Evolutionary conservation across 169 alveolate genomes (phyloP).

Genomic region (Plasmodium gonderi): DNA sequence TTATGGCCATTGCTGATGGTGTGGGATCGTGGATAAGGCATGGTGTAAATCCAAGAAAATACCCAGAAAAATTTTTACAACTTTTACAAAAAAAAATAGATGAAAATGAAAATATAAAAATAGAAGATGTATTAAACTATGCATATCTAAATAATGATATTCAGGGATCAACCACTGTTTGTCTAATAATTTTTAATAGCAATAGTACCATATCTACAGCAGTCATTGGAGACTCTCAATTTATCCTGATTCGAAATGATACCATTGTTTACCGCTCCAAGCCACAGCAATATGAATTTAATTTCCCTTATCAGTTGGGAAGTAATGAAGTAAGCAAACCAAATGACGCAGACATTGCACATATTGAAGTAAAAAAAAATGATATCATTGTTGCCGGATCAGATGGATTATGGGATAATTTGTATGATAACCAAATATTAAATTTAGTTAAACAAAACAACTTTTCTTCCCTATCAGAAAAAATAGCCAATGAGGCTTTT

Average conservation of each 20-base stretch:
- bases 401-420: slow-evolving; percentile 31
- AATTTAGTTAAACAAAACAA: slow-evolving; percentile 5
- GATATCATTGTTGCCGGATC: slow-evolving; percentile 58
- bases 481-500: slow-evolving; percentile 49
- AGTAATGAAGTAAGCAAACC: slow-evolving; percentile 5
- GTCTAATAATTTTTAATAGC: slow-evolving; percentile 32
- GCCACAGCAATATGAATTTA: slow-evolving; percentile 13
- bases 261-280: slow-evolving; percentile 14
- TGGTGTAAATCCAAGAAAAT: slow-evolving; percentile 49
- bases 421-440: slow-evolving; percentile 54
- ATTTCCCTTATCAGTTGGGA: slow-evolving; percentile 20
- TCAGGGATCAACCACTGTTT: slow-evolving; percentile 50
- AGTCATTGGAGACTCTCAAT: slow-evolving; percentile 39
- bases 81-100: slow-evolving; percentile 29
- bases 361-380: slow-evolving; percentile 20
- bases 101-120: slow-evolving; percentile 29
- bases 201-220: slow-evolving; percentile 53
- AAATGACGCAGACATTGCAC: slow-evolving; percentile 26
- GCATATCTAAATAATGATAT: slow-evolving; percentile 42
- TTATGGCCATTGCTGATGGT: slow-evolving; percentile 59
- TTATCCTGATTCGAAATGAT: slow-evolving; percentile 26
- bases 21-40: slow-evolving; percentile 18
- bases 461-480: slow-evolving; percentile 26
- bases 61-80: slow-evolving; percentile 30
- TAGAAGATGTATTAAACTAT: slow-evolving; percentile 45